Base-by-base conservation (phyloP, 169 alveolate species). In the Cryptosporidium sp. region DNA sequence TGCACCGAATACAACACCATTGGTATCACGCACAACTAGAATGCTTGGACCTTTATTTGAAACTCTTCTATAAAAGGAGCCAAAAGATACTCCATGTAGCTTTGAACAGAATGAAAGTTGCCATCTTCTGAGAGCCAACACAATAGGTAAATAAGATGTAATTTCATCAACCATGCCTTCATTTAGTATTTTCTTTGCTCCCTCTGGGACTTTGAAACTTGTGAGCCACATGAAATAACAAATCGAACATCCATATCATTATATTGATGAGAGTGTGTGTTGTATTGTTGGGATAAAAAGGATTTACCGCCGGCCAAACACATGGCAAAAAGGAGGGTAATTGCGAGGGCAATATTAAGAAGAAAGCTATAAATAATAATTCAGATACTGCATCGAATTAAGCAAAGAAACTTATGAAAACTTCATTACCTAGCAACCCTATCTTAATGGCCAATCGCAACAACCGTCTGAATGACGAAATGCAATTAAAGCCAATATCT, bases 1-100 rank as follows among this genome's bases (percentile, higher is more conserved):
- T 12, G 95, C 94, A 50, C 97, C 97, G 67, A 95, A 95, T 10
- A 94, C 93, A 33, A 93, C 95, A 37, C 96, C 96, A 39, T 89
- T 51, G 71, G 94, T 86, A 69, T 95, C 97, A 74, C 92, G 89
- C n/a, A 95, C 91, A 71, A 94, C 92, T 70, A 95, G 29, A 41
- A 95, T 92, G 58, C 96, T 93, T 62, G 95, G 92, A 0, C 95
- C 97, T 73, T 89, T 86, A 65, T 93, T 91, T 26, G 87, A 71
- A 50, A 93, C 92, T 85, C 91, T 93, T 74, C 95, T 94, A 69
- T 94, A 95, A 51, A 95, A 91, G n/a, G 97, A 94, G 71, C 86
- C 69, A 48, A 91, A 68, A 31, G 93, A 91, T 48, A 91, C 80
- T 9, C 93, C 93, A 85, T 85, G 91, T 65, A 85, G 41, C 69